Evolutionary conservation across 164 flowering plant species (phyloP).

Genomic region (Aristolochia californica): DNA sequence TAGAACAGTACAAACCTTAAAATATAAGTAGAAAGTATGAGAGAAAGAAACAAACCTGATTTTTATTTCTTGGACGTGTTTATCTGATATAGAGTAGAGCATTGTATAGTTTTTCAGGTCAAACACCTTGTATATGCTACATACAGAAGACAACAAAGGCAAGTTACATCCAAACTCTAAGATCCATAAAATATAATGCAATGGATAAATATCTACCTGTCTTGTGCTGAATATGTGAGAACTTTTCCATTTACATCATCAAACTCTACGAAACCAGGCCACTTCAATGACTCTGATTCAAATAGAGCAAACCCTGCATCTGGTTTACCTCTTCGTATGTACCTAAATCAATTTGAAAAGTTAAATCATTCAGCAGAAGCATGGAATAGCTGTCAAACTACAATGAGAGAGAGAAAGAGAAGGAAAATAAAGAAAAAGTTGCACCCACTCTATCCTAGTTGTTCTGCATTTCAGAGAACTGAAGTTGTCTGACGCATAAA

Average conservation of each 20-base stretch:
- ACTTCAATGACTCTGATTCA: conserved; percentile 86
- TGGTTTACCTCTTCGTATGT: conserved; percentile 71
- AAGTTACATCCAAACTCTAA: conserved; percentile 5
- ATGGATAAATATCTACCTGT: conserved; percentile 30
- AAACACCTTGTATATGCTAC: conserved; percentile 87
- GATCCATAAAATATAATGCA: not conserved
- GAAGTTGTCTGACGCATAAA: conserved; percentile 97
- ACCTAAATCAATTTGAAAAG: conserved; percentile 29
- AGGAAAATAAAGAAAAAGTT: not conserved
- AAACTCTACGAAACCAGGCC: conserved; percentile 99
- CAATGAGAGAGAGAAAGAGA: not conserved
- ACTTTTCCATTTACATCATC: conserved; percentile 99
- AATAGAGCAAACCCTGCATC: conserved; percentile 93
- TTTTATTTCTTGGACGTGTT: conserved; percentile 89
- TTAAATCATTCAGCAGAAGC: not conserved
- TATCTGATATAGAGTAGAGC: conserved; percentile 90
- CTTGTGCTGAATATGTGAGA: conserved; percentile 89
- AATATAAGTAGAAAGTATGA: not conserved
- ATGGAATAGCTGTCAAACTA: too few relatives aligned
- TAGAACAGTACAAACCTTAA: too few relatives aligned
- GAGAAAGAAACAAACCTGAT: conserved; percentile 56
- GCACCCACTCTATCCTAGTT: conserved; percentile 85
- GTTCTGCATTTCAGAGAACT: conserved; percentile 97
- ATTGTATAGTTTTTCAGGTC: conserved; percentile 86
- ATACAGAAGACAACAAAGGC: not conserved